phyloP scores from a whole-genome alignment of 2,329 filamentous ascomycete genomes.

The Exophiala xenobiotica region DNA sequence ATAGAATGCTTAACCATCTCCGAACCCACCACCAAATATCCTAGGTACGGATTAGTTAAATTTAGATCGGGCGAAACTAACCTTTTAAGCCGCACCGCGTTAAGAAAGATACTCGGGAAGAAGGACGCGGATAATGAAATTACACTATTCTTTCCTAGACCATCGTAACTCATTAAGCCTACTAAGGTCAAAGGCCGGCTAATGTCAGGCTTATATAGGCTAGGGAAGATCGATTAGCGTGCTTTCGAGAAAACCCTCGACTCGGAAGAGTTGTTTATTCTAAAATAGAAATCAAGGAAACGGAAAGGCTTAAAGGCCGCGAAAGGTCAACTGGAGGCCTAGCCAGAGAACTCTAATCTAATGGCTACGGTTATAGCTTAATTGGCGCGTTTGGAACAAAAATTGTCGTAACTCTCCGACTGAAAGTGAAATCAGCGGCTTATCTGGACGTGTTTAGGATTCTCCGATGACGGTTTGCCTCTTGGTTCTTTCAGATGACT shows the following conservation, averaged over 20 bases:
- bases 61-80: neutral
- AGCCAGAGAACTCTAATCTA: neutral
- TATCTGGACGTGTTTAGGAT: neutral
- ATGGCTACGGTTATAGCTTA: constrained; percentile 1
- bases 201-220: neutral
- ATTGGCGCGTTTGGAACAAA: constrained; percentile 1
- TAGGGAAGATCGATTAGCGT: neutral
- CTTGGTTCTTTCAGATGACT: neutral
- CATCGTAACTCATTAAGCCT: neutral
- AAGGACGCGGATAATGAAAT: constrained; percentile 3
- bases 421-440: constrained; percentile 1
- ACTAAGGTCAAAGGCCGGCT: neutral
- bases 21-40: neutral
- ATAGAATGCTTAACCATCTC: neutral
- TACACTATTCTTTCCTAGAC: neutral
- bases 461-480: neutral
- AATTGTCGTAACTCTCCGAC: constrained; percentile 1
- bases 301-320: neutral
- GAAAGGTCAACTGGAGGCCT: neutral
- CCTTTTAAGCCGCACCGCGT: neutral
- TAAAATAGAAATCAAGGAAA: neutral
- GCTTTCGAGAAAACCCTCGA: neutral
- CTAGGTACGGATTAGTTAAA: constrained; percentile 1
- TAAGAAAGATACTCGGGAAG: neutral
- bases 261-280: neutral